A percentile compares a stretch with the other conserved stretches of the same genome.
phyloP scores from a whole-genome alignment of 768 basidiomycete genomes.

The Favolaschia claudopus region DNA sequence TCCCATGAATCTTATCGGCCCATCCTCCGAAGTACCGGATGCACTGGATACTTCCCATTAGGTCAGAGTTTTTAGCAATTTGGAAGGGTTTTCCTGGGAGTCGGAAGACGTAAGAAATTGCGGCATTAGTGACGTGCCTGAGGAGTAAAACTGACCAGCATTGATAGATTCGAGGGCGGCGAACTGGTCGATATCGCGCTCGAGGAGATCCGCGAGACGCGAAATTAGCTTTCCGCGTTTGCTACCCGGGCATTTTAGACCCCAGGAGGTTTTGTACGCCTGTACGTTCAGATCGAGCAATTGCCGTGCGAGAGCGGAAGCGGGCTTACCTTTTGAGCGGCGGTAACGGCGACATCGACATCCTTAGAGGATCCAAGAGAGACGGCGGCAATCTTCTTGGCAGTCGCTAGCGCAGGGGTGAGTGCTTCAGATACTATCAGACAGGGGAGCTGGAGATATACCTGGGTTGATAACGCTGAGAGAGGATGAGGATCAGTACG shows the following conservation, averaged over 20 bases:
- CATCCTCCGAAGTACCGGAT: constrained; percentile 78
- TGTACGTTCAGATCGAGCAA: too few species aligned
- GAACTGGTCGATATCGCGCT: constrained; percentile 54
- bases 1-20: constrained; percentile 76
- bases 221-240: constrained; percentile 49
- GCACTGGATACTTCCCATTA: constrained; percentile 40
- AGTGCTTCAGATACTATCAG: neutral
- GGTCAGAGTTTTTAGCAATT: constrained; percentile 29
- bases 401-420: constrained; percentile 1
- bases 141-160: constrained; percentile 37
- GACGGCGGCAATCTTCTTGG: constrained; percentile 54
- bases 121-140: too few species aligned
- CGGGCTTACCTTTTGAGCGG: constrained; percentile 56
- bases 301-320: too few species aligned
- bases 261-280: constrained; percentile 54
- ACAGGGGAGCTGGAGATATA: neutral
- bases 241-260: constrained; percentile 49
- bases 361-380: constrained; percentile 62
- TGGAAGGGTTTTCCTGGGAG: constrained; percentile 37
- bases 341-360: constrained; percentile 68
- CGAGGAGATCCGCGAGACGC: constrained; percentile 61
- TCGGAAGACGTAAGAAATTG: neutral
- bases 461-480: constrained; percentile 26
- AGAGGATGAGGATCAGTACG: neutral
- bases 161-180: constrained; percentile 60